Evolutionary conservation across 176 grass and related monocot genomes (phyloP).

Genomic region (Oryza coarctata): DNA sequence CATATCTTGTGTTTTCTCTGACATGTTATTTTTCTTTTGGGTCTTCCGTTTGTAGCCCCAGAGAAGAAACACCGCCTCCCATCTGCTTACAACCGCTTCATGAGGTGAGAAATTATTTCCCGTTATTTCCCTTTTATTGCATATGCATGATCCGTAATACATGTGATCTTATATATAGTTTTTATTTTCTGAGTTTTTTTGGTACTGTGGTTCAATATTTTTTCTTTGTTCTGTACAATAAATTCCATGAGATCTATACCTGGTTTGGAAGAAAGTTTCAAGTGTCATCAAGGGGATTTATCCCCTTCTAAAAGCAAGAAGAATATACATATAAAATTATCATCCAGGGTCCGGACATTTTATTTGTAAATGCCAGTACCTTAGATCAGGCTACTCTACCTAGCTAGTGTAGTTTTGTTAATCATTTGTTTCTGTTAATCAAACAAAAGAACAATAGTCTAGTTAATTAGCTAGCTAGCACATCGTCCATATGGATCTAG

Average conservation of each 20-base stretch:
- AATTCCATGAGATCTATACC: neutral
- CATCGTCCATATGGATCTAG: neutral
- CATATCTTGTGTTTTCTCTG: neutral
- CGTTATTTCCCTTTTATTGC: neutral
- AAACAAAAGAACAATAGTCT: neutral
- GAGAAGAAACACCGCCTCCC: conserved; percentile 91
- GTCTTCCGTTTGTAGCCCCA: conserved; percentile 57
- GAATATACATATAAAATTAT: neutral
- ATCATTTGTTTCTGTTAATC: neutral
- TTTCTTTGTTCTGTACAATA: neutral
- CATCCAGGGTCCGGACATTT: neutral
- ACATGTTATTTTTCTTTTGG: conserved; percentile 9
- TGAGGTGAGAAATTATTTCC: conserved; percentile 51
- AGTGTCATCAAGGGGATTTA: neutral
- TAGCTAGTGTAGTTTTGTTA: neutral
- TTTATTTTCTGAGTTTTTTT: neutral
- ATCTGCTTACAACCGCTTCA: conserved; percentile 93
- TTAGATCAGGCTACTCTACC: neutral
- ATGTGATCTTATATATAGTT: neutral
- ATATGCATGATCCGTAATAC: neutral
- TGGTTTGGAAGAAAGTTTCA: neutral
- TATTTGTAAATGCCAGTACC: neutral
- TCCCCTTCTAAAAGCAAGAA: neutral
- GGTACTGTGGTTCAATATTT: neutral
- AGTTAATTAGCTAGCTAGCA: neutral